Conservation (phyloP, 345 rosid species). For the Melaleuca alternifolia region DNA sequence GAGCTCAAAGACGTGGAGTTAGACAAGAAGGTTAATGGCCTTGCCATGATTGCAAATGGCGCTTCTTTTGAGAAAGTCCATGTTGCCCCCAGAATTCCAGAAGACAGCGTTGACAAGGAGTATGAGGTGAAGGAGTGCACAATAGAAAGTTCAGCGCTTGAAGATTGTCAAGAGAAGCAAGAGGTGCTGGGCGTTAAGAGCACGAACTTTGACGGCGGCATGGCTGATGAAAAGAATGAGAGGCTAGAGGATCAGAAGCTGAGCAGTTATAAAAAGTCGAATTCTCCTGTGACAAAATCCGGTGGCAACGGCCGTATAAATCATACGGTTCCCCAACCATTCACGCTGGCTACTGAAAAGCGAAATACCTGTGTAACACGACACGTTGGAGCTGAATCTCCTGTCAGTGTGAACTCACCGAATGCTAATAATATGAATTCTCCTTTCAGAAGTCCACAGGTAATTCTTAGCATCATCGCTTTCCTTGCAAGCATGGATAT, state of each 20-base stretch:
- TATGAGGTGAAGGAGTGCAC: conserved; percentile 55
- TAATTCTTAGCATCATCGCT: background rate
- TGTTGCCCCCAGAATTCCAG: conserved; percentile 36
- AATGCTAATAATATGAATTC: conserved; percentile 23
- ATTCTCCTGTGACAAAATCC: conserved; percentile 21
- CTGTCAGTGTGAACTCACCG: conserved; percentile 10
- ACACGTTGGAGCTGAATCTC: conserved; percentile 12
- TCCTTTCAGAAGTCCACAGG: conserved; percentile 54
- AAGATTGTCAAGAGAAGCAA: conserved; percentile 27
- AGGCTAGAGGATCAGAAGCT: conserved; percentile 23
- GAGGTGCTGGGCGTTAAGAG: conserved; percentile 26
- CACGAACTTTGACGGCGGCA: conserved; percentile 14
- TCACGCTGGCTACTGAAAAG: conserved; percentile 45
- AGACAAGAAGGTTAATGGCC: conserved; percentile 52
- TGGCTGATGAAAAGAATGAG: conserved; percentile 5
- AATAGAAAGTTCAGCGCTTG: conserved; percentile 10
- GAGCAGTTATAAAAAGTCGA: conserved; percentile 12
- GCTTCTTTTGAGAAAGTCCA: conserved; percentile 29
- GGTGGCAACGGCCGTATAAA: conserved; percentile 7
- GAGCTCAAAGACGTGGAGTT: conserved; percentile 43
- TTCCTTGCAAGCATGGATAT: background rate
- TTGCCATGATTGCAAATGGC: conserved; percentile 14
- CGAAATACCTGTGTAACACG: conserved; percentile 15
- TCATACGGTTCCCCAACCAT: conserved; percentile 33
- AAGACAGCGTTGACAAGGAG: conserved; percentile 29